Evolutionary conservation across 192 early-diverging fungal species (phyloP), one percentile per base, ranked within the genome.

Genomic region (Phycomyces nitens): DNA sequence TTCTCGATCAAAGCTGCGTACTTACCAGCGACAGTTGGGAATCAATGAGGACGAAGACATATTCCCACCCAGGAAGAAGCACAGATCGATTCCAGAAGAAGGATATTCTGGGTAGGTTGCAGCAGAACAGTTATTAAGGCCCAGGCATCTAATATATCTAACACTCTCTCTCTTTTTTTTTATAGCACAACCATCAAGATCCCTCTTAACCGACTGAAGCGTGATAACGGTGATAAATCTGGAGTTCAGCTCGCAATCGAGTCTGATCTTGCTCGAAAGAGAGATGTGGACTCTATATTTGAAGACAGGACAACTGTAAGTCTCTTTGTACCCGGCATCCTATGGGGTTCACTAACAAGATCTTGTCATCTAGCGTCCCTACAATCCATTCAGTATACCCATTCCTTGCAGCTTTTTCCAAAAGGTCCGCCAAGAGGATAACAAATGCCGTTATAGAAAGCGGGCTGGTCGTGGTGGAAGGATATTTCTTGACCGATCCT

Each of bases 391-490:
- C n/a, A 43, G 16, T 18, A 15, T 34, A 47, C n/a, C 57, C 5
- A 16, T 43, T 1, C 34, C 59, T 70, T 53, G 34, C 52, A 27
- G 51, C 54, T 15, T 34, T 68, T 43, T 63, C 58, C 47, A 68
- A 58, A 23, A 57, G 50, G 42, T 52, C 64, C 29, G 8, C 40
- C 39, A 7, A 40, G 67, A 58, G 23, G 60, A 22, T 58, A 72
- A 57, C 58, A 68, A 26, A n/a, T 58, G 74, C 1, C 69, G 65
- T 24, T 84, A 76, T 40, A 71, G 90, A 49, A 81, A 75, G 61
- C 77, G 92, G 21, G 55, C 92, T 24, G 92, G 92, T 11, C 80
- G 92, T 54, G 89, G 91, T 22, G 92, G 92, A n/a, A 77, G 92
- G 29, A 75, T 88, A 10, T 77, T 86, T 47, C 79, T 92, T 29